Evolutionary conservation across 2,329 filamentous ascomycete species (phyloP).

Genomic region (Celoporthe dispersa): DNA sequence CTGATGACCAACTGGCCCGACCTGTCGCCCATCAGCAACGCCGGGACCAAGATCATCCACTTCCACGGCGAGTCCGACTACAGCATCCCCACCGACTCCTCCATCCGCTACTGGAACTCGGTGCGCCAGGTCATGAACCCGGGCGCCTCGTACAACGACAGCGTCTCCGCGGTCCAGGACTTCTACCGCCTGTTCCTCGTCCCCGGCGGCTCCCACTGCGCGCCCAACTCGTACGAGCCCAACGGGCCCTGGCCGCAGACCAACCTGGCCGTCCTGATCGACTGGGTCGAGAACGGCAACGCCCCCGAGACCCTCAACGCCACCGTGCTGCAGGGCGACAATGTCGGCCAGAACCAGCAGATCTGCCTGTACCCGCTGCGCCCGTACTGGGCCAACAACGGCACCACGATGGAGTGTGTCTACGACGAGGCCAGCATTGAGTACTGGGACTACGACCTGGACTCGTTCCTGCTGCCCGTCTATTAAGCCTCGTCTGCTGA

Average conservation of each 20-base stretch:
- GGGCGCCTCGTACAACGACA: slow-evolving; percentile 39
- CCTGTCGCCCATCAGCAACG: slow-evolving; percentile 46
- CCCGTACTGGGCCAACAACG: slow-evolving; percentile 45
- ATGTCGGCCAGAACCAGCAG: slow-evolving; percentile 42
- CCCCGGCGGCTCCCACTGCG: slow-evolving; percentile 56
- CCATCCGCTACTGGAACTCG: slow-evolving; percentile 45
- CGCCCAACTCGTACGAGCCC: slow-evolving; percentile 45
- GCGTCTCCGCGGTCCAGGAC: slow-evolving; percentile 47
- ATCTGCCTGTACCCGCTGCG: slow-evolving; percentile 49
- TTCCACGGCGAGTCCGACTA: slow-evolving; percentile 56
- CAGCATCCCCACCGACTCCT: slow-evolving; percentile 52
- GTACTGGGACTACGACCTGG: slow-evolving; percentile 27
- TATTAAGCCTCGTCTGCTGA: slow-evolving; percentile 8
- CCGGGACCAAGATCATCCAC: slow-evolving; percentile 55
- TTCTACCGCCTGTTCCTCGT: slow-evolving; percentile 48
- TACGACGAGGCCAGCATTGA: slow-evolving; percentile 30
- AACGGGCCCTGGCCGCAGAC: slow-evolving; percentile 45
- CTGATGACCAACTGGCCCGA: slow-evolving; percentile 50
- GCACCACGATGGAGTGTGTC: slow-evolving; percentile 29
- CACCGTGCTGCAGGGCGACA: slow-evolving; percentile 31
- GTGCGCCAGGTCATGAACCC: slow-evolving; percentile 52
- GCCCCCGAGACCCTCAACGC: slow-evolving; percentile 48
- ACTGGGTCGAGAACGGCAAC: slow-evolving; percentile 56
- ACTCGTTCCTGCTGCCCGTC: slow-evolving; percentile 28
- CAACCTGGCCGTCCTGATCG: slow-evolving; percentile 38